Base-by-base conservation (phyloP, 2,329 filamentous ascomycete genomes). In the Cercospora sesami region DNA sequence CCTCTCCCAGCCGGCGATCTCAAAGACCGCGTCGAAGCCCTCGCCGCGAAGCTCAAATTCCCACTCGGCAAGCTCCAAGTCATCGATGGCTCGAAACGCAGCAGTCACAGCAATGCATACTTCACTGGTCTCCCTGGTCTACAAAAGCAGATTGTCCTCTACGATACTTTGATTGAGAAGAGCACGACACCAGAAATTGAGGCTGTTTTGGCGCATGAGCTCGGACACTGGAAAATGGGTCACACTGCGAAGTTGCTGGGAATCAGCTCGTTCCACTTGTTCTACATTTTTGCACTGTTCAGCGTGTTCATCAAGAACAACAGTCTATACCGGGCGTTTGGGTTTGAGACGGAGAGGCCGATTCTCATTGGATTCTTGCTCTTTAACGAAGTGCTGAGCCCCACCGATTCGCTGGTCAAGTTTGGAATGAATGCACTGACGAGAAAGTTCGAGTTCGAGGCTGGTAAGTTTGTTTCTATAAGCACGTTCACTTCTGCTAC, bases 131-230 rank as follows among this genome's bases (percentile, higher is more conserved):
- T 99, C 65, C 95, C 95, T 51, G 99, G 94, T 94, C 97, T 97
- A 87, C 98, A 98, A 87, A 96, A 98, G 85, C 96, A 98, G 84
- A 99, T 99, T 83, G 95, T 99, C 77, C 96, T 99, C 78, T 99
- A 97, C 79, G 95, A 99, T 79, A 99, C 96, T 5, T 83, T 99
- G 71, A 93, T 99, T 71, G 94, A 97, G 81, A 97, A 98, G 87
- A 95, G 91, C 79, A 89, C 94, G 70, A 89, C 91, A 4, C 87
- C 95, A 77, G 95, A 99, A 81, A 94, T 99, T 48, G 92, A 97
- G 68, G 94, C 95, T 72, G 94, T 99, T 63, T 84, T 99, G 64
- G 94, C 93, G 39, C 95, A 99, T 79, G 95, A 99, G 81, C 87
- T 99, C 59, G 95, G 95, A 62, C 95, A 99, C 84, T 99, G 95